Conservation (phyloP, 345 rosid species). For the Pugionium cornutum region DNA sequence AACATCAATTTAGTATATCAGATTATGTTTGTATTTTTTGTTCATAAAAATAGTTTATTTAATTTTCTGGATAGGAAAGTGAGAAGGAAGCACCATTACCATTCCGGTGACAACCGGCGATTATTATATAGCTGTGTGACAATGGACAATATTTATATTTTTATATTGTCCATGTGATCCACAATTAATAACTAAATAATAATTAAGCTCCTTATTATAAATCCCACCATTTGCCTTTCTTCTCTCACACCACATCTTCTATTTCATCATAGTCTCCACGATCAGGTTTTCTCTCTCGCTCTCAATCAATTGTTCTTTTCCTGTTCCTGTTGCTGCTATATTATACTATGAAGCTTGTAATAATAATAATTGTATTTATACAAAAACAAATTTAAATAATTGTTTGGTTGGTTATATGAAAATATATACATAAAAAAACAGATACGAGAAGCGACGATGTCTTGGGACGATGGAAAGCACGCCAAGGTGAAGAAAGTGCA, state of each 20-base stretch:
- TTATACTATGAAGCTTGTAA: background rate
- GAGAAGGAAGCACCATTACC: background rate
- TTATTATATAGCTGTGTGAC: slow-evolving; percentile 14
- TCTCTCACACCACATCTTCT: slow-evolving; percentile 21
- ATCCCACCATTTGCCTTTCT: slow-evolving; percentile 3
- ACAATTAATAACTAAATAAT: background rate
- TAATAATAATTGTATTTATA: too few relatives aligned
- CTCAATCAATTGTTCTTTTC: background rate
- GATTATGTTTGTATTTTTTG: too few relatives aligned
- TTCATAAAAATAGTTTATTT: too few relatives aligned
- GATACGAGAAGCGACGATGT: slow-evolving; percentile 24
- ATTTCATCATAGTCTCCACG: slow-evolving; percentile 14
- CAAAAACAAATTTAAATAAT: background rate
- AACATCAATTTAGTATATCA: too few relatives aligned
- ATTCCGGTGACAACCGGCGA: background rate
- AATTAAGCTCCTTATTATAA: slow-evolving; percentile 11
- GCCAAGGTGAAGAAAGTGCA: slow-evolving; percentile 38
- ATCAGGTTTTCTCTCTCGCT: slow-evolving; percentile 20
- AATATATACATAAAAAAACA: background rate
- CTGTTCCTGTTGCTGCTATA: background rate
- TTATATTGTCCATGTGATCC: slow-evolving; percentile 19
- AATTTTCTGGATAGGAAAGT: background rate
- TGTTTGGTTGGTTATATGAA: background rate
- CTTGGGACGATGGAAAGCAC: slow-evolving; percentile 43
- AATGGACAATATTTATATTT: background rate